These are phyloP conservation scores for Emmonsia crescens DNA, from an alignment of 2,329 filamentous ascomycete species.

Conservation along the genomic window DNA sequence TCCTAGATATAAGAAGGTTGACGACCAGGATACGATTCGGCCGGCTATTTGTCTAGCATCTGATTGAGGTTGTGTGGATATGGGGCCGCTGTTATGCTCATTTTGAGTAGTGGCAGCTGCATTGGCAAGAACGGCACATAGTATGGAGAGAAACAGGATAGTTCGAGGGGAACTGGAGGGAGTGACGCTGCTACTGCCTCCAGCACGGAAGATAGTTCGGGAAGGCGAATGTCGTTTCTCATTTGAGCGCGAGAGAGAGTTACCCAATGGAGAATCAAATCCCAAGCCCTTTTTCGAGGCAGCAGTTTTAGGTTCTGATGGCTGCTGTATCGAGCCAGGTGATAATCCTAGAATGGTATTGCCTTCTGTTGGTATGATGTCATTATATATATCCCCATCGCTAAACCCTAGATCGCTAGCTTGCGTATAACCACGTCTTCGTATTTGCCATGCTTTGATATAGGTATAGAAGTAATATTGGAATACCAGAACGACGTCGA, in stretches of 20 bases:
- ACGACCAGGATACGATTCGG: slow-evolving; percentile 45
- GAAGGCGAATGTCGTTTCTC: slow-evolving; percentile 25
- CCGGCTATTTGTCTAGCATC: slow-evolving; percentile 36
- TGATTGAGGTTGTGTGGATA: slow-evolving; percentile 16
- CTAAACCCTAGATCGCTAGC: slow-evolving; percentile 19
- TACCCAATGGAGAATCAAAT: slow-evolving; percentile 14
- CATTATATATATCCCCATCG: slow-evolving; percentile 26
- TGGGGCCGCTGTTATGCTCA: slow-evolving; percentile 9
- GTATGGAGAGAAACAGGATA: slow-evolving; percentile 34
- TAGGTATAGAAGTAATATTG: slow-evolving; percentile 59
- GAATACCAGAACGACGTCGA: slow-evolving; percentile 50
- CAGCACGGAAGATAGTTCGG: slow-evolving; percentile 19
- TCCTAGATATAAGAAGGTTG: slow-evolving; percentile 46
- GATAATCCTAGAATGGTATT: slow-evolving; percentile 16
- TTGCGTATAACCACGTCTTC: slow-evolving; percentile 19
- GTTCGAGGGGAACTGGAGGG: slow-evolving; percentile 33
- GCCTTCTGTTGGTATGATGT: slow-evolving; percentile 26
- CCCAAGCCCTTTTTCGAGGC: slow-evolving; percentile 18
- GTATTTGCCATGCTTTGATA: slow-evolving; percentile 39
- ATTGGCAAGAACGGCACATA: slow-evolving; percentile 35
- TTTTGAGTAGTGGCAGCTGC: slow-evolving; percentile 27
- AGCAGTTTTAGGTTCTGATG: slow-evolving; percentile 21
- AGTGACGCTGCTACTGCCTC: slow-evolving; percentile 17
- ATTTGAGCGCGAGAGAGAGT: slow-evolving; percentile 22
- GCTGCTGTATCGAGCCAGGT: slow-evolving; percentile 14